Conservation (phyloP, 768 basidiomycete species). For the Amanita rimosa region DNA sequence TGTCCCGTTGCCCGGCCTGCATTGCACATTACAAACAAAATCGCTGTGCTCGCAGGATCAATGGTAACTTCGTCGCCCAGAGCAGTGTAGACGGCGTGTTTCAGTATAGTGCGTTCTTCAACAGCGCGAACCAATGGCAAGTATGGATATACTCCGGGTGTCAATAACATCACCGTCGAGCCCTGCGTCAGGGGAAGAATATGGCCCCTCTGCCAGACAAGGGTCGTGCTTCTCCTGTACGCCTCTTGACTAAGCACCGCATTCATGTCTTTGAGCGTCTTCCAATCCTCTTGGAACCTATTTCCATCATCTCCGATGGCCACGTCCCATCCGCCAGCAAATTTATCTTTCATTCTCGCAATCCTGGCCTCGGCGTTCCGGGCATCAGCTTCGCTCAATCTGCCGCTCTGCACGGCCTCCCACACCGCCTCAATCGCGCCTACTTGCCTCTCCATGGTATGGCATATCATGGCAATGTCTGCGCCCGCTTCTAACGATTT, state of each 20-base stretch:
- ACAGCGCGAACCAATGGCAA: conserved; percentile 33
- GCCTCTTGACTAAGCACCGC: conserved; percentile 29
- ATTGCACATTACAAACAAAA: conserved; percentile 50
- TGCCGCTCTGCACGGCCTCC: conserved; percentile 33
- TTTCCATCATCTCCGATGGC: too few relatives aligned
- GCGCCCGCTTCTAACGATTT: conserved; percentile 49
- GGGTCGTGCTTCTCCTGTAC: conserved; percentile 35
- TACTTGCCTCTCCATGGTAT: conserved; percentile 40
- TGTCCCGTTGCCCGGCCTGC: conserved; percentile 46
- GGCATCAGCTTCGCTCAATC: conserved; percentile 27
- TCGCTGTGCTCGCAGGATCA: conserved; percentile 24
- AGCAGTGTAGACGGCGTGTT: too few relatives aligned
- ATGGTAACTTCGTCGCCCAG: too few relatives aligned
- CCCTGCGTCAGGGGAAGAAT: conserved; percentile 22
- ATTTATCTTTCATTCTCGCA: conserved; percentile 34
- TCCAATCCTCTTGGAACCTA: conserved; percentile 17
- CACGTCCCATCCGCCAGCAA: conserved; percentile 34
- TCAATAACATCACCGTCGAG: conserved; percentile 32
- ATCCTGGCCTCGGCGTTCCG: conserved; percentile 34
- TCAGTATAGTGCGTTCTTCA: conserved; percentile 10
- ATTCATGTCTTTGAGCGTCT: conserved; percentile 26
- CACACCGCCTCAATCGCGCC: conserved; percentile 43
- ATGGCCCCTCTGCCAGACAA: conserved; percentile 28
- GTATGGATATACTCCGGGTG: conserved; percentile 45
- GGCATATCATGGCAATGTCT: conserved; percentile 70